Conservation (phyloP, 176 grass and related monocot species). For the Carex parvula region DNA sequence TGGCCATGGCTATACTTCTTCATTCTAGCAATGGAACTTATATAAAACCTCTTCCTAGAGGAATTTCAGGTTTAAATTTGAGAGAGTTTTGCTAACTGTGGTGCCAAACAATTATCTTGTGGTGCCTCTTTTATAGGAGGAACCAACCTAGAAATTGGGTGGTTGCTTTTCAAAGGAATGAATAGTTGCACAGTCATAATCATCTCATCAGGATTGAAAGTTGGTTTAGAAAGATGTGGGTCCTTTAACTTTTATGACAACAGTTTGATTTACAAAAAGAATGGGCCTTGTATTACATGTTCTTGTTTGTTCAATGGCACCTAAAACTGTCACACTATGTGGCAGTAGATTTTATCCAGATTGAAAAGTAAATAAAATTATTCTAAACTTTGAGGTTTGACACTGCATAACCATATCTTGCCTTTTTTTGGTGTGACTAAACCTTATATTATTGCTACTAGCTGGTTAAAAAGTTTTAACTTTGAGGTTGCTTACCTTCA, state of each 20-base stretch:
- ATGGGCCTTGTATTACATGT: background rate
- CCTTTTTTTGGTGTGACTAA: slow-evolving; percentile 7
- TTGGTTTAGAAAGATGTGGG: slow-evolving; percentile 19
- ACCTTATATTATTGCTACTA: background rate
- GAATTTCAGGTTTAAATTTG: slow-evolving; percentile 22
- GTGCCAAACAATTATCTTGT: slow-evolving; percentile 21
- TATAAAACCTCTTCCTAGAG: background rate
- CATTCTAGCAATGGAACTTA: slow-evolving; percentile 33
- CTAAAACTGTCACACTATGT: background rate
- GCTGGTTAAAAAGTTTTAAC: background rate
- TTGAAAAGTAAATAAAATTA: background rate
- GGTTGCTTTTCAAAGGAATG: slow-evolving; percentile 45
- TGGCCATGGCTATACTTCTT: slow-evolving; percentile 37
- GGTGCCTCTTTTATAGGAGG: slow-evolving; percentile 49
- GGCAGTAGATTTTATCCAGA: slow-evolving; percentile 9
- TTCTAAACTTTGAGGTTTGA: background rate
- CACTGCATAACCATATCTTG: background rate
- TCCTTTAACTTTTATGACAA: slow-evolving; percentile 5
- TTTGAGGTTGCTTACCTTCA: background rate
- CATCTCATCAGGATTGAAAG: slow-evolving; percentile 53
- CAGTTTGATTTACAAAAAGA: background rate
- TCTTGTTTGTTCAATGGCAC: background rate
- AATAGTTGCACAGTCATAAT: slow-evolving; percentile 43
- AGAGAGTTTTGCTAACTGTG: slow-evolving; percentile 23
- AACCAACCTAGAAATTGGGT: slow-evolving; percentile 27